Evolutionary conservation across 495 filamentous ascomycete species (phyloP).

Genomic region (Aspergillus kassunensis): DNA sequence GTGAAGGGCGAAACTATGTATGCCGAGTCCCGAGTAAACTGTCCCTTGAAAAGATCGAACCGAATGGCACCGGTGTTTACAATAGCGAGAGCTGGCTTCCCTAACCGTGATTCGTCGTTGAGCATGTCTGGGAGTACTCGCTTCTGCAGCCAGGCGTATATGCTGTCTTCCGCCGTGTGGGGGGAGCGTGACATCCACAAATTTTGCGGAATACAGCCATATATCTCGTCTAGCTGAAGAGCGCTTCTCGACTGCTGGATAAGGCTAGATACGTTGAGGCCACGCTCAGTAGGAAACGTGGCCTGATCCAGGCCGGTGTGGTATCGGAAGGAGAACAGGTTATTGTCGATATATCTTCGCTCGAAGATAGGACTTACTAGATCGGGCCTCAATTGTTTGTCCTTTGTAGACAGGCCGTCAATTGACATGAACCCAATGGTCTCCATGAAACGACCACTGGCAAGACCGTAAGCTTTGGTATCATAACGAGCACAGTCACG

Average conservation of each 20-base stretch:
- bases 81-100: slow-evolving; percentile 63
- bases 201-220: slow-evolving; percentile 79
- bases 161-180: slow-evolving; percentile 64
- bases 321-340: slow-evolving; percentile 77
- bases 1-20: slow-evolving; percentile 88
- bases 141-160: slow-evolving; percentile 77
- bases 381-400: slow-evolving; percentile 29
- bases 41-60: slow-evolving; percentile 91
- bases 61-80: slow-evolving; percentile 87
- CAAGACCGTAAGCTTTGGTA: slow-evolving; percentile 71
- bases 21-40: slow-evolving; percentile 80
- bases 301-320: slow-evolving; percentile 67
- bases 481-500: slow-evolving; percentile 83
- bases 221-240: slow-evolving; percentile 66
- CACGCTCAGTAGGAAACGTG: slow-evolving; percentile 76
- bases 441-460: slow-evolving; percentile 94
- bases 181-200: slow-evolving; percentile 74
- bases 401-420: slow-evolving; percentile 54
- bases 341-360: slow-evolving; percentile 92
- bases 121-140: slow-evolving; percentile 65
- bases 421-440: slow-evolving; percentile 96
- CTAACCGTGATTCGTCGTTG: slow-evolving; percentile 42
- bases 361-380: slow-evolving; percentile 54
- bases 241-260: slow-evolving; percentile 66
- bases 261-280: slow-evolving; percentile 64